Conservation (phyloP, 177 flowering plant genomes). For the Vitis hybrid region DNA sequence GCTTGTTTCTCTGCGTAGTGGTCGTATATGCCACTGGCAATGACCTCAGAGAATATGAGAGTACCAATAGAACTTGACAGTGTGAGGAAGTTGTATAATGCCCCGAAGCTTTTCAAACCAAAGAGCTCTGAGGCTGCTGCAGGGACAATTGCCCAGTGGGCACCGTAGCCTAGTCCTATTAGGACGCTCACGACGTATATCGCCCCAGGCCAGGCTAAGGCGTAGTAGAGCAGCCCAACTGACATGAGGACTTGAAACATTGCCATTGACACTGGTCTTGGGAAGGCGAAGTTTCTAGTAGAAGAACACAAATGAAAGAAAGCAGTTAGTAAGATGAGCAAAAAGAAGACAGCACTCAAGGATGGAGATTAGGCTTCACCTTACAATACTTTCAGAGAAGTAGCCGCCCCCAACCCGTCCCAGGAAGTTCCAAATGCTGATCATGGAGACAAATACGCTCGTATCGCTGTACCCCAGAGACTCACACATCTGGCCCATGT, state of each 20-base stretch:
- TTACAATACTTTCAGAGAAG: constrained; percentile 54
- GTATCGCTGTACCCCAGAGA: constrained; percentile 48
- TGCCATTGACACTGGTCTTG: constrained; percentile 57
- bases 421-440: constrained; percentile 75
- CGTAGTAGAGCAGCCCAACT: constrained; percentile 37
- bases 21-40: constrained; percentile 56
- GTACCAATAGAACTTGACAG: constrained; percentile 48
- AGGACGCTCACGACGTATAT: constrained; percentile 43
- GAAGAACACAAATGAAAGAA: background rate
- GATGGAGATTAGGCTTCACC: constrained; percentile 26
- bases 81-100: constrained; percentile 53
- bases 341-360: too few relatives aligned
- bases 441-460: constrained; percentile 58
- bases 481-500: constrained; percentile 59
- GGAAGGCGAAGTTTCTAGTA: constrained; percentile 44
- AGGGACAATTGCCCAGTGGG: constrained; percentile 60
- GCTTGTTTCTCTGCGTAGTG: constrained; percentile 44
- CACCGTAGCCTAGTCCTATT: constrained; percentile 58
- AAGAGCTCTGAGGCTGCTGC: constrained; percentile 61
- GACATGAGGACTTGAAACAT: constrained; percentile 45
- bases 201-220: constrained; percentile 45
- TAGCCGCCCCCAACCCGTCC: constrained; percentile 77
- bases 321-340: background rate
- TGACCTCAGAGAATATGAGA: constrained; percentile 43
- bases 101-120: constrained; percentile 57